Percentiles rank a stretch among this genome's conserved stretches.
Evolutionary conservation across 1,139 yeast species (phyloP).

Genomic region (Blastobotrys capitulatus): DNA sequence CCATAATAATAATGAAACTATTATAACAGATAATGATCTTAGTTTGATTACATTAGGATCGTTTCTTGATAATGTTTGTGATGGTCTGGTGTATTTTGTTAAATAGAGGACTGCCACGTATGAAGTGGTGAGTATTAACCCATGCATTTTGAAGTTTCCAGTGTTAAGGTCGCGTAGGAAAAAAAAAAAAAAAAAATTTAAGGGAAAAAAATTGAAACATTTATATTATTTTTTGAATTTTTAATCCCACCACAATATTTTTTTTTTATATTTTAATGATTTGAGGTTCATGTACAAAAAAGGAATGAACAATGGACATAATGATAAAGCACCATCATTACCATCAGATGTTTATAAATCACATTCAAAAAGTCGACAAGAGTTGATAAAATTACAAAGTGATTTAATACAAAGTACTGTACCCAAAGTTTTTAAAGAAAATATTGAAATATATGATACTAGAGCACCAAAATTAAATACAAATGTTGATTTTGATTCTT

Average conservation of each 20-base stretch:
- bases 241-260: not conserved
- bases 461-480: no score
- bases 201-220: no score
- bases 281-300: no score
- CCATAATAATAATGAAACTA: constrained; percentile 27
- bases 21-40: constrained; percentile 37
- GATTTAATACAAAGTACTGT: not conserved
- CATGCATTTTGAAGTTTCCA: no score
- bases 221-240: not conserved
- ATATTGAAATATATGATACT: not conserved
- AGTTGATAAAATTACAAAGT: not conserved
- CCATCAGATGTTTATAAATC: not conserved
- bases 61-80: constrained; percentile 26
- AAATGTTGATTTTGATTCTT: no score
- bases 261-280: not conserved
- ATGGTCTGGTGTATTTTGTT: constrained; percentile 28
- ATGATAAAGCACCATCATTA: no score
- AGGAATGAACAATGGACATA: no score
- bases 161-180: no score
- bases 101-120: constrained; percentile 34
- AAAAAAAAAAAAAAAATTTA: no score
- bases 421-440: not conserved
- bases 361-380: not conserved
- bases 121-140: constrained; percentile 20
- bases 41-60: constrained; percentile 35